Base-by-base conservation (phyloP, 495 filamentous ascomycete species). In the Trichocladium antarcticum region DNA sequence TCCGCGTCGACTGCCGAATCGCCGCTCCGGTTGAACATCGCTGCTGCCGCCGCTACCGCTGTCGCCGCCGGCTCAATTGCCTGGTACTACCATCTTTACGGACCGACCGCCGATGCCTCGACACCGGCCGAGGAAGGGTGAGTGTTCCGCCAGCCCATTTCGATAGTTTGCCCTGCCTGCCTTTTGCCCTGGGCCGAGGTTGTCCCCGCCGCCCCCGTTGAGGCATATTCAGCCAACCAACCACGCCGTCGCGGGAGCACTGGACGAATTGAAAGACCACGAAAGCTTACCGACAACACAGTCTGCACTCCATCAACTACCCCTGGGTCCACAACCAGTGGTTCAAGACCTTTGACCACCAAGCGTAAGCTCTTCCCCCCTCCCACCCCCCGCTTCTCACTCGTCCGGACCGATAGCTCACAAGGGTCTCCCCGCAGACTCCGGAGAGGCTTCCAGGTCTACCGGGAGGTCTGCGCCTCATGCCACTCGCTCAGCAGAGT, bases 361-460 rank as follows among this genome's bases (percentile, higher is more conserved):
- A 85, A 68, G 80, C 86, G 90, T 95, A 79, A 81, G 85, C 74
- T 41, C 21, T 20, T 8, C 3, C 35, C 10, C 38, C 14, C 39
- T 41, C 45, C 16, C 21, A 20, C 11, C 3, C 35, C 10, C 38
- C 14, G 37, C 42, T 44, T 14, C 14, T 24, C 11, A n/a, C 15
- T 17, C 16, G 14, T 44, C 6, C 1, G 32, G 37, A 21, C 27
- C n/a, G 16, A 15, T 38, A 14, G 32, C 53, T 54, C 40, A 51
- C 47, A 37, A 22, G 3, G 50, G 53, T 57, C 42, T 35, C 6
- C 39, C 32, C 12, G 45, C 56, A 95, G 90, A 59, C 89, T 99
- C 58, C 92, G 93, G 62, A 89, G 93, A 72, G 93, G 93, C 71
- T 97, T 99, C 82, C 93, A 95, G 74, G 93, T 99, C 64, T 99